Evolutionary conservation across 345 rosid species (phyloP).

Genomic region (Rhodamnia argentea): DNA sequence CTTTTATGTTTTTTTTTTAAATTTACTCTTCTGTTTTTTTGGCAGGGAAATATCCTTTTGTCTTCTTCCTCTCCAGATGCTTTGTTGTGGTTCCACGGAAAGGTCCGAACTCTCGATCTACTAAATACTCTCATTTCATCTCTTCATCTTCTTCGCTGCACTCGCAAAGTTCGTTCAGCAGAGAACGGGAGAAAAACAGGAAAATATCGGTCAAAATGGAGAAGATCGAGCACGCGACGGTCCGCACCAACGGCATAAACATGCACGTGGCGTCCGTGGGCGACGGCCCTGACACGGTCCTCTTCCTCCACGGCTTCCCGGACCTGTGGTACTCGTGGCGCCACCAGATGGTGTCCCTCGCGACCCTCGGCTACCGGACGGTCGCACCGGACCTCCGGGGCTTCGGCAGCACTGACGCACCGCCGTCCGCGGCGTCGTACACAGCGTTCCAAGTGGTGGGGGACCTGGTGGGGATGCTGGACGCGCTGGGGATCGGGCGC

Average conservation of each 20-base stretch:
- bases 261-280: conserved; percentile 23
- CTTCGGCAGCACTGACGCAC: conserved; percentile 57
- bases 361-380: conserved; percentile 47
- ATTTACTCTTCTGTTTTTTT: no score
- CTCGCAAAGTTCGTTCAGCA: not conserved
- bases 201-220: conserved; percentile 3
- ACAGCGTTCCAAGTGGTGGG: conserved; percentile 22
- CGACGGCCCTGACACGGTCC: conserved; percentile 10
- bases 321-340: conserved; percentile 53
- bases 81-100: not conserved
- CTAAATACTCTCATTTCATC: not conserved
- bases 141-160: not conserved
- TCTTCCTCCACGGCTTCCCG: conserved; percentile 27
- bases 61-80: not conserved
- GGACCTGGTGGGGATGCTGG: conserved; percentile 22
- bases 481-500: conserved; percentile 19
- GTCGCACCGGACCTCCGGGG: conserved; percentile 79
- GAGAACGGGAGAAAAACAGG: not conserved
- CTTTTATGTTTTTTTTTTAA: no score
- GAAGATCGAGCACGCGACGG: conserved; percentile 17
- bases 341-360: conserved; percentile 54
- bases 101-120: not conserved
- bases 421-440: conserved; percentile 24
- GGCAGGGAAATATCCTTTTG: not conserved
- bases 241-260: conserved; percentile 21